Evolutionary conservation across 192 early-diverging fungal genomes (phyloP), one percentile per base, ranked within the genome.

Genomic region (Coemansia sp.): DNA sequence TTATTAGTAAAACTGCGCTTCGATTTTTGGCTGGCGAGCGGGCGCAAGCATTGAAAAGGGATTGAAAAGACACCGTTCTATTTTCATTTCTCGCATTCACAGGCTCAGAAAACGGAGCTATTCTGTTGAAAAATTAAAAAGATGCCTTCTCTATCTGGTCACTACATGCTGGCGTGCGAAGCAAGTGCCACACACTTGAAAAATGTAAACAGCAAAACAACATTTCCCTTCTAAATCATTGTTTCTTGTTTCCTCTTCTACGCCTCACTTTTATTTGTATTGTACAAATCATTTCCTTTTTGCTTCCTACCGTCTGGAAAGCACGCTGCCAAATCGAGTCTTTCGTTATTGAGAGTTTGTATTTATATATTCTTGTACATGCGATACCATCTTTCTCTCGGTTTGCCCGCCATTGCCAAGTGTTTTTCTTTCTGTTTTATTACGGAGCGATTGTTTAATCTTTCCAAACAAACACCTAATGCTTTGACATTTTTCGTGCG

Each of bases 201-300:
- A 55, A 55, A 55, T 9, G 53, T 55, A 55, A 55, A 55, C 53
- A 55, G 53, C 53, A 19, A 55, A 55, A 23, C 15, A 19, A n/a
- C 12, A 23, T 55, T 55, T 29, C 24, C 23, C 53, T 55, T 45
- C 15, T n/a, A 45, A 45, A 45, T 45, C 41, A 45, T 45, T 45
- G 41, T 45, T 3, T 45, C 14, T 45, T 35, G 32, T 35, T 45
- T 45, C 15, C 41, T 12, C 41, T 5, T 45, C 41, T 45, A 45
- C 41, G 41, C 41, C 41, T 45, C 41, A 45, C 41, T 45, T n/a
- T 45, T 45, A n/a, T 45, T 3, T 45, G 15, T 45, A 45, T 45
- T 45, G 41, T 45, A n/a, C 41, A 5, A 12, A 5, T 45, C 14
- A n/a, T 45, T 45, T 45, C 41, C 41, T 45, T 45, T 45, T 45